A percentile compares a stretch with the other conserved stretches of the same genome.
Conservation (phyloP, 2,329 filamentous ascomycete genomes). For the Thelonectria rubi region DNA sequence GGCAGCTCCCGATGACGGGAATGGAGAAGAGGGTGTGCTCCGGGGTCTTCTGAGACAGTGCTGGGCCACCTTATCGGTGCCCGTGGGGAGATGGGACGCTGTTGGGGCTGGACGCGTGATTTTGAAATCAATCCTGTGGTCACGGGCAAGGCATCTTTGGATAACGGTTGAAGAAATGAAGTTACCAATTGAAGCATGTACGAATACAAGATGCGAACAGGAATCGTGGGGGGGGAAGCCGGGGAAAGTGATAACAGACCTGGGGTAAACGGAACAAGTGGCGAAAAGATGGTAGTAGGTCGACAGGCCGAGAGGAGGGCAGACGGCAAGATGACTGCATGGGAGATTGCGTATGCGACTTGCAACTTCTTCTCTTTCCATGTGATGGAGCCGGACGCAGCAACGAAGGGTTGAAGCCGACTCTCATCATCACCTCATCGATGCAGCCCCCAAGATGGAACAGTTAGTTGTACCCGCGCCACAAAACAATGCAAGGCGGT, state of each 20-base stretch:
- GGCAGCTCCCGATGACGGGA: constrained; percentile 3
- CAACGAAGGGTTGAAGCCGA: not conserved
- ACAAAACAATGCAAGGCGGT: not conserved
- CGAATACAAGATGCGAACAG: not conserved
- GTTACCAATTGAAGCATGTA: not conserved
- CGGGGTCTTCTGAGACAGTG: constrained; percentile 13
- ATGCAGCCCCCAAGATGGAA: not conserved
- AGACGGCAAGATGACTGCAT: constrained; percentile 34
- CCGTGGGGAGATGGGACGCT: constrained; percentile 9
- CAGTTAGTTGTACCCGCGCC: not conserved
- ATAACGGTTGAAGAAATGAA: not conserved
- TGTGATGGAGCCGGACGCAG: not conserved
- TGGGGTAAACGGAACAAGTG: constrained; percentile 1
- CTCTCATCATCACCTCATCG: too few relatives aligned
- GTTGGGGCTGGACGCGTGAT: constrained; percentile 36
- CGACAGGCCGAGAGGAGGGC: constrained; percentile 15
- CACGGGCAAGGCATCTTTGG: constrained; percentile 22
- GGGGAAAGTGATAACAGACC: not conserved
- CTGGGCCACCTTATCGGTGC: not conserved
- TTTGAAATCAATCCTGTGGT: constrained; percentile 18
- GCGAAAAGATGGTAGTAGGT: not conserved
- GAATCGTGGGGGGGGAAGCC: not conserved
- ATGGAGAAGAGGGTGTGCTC: constrained; percentile 31
- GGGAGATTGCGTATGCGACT: constrained; percentile 6
- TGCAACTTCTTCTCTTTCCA: constrained; percentile 8